Conservation (phyloP, 202 grass and related monocot species). For the Panicum hallii region DNA sequence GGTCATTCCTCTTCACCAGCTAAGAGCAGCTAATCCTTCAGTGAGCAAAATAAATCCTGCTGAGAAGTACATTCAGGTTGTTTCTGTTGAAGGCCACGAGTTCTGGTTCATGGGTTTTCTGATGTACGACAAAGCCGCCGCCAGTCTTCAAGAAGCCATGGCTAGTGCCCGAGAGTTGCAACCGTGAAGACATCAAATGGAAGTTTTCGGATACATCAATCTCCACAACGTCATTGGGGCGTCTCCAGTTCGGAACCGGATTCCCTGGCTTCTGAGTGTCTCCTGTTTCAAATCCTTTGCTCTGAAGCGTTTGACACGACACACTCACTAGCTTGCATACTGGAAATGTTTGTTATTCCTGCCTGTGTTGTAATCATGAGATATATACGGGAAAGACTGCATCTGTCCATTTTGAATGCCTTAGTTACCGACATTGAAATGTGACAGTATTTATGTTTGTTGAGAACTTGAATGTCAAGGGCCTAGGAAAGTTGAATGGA, state of each 20-base stretch:
- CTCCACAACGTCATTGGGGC: conserved; percentile 12
- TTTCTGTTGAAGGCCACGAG: conserved; percentile 87
- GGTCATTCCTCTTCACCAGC: conserved; percentile 89
- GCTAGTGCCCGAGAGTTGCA: conserved; percentile 63
- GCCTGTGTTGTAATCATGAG: conserved; percentile 51
- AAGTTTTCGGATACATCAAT: not conserved
- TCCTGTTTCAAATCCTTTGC: conserved; percentile 38
- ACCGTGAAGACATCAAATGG: conserved; percentile 46
- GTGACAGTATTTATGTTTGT: conserved; percentile 1
- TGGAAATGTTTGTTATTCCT: conserved; percentile 39
- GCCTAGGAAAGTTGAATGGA: not conserved
- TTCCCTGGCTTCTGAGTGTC: conserved; percentile 16
- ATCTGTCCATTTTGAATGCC: conserved; percentile 40
- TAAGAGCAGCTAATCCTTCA: conserved; percentile 84
- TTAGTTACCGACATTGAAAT: conserved; percentile 30
- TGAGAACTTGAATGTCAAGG: not conserved
- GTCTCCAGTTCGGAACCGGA: not conserved
- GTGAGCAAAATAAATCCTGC: conserved; percentile 72
- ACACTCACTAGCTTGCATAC: conserved; percentile 50
- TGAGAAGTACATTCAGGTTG: conserved; percentile 90
- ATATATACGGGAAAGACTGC: conserved; percentile 36
- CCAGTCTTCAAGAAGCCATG: conserved; percentile 80
- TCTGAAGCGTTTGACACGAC: conserved; percentile 25
- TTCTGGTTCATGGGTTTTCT: conserved; percentile 99
- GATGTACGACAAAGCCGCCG: conserved; percentile 70